Percentiles rank a stretch among this genome's conserved stretches.
Conservation (phyloP, 2,329 filamentous ascomycete species). For the Curvularia hawaiiensis region DNA sequence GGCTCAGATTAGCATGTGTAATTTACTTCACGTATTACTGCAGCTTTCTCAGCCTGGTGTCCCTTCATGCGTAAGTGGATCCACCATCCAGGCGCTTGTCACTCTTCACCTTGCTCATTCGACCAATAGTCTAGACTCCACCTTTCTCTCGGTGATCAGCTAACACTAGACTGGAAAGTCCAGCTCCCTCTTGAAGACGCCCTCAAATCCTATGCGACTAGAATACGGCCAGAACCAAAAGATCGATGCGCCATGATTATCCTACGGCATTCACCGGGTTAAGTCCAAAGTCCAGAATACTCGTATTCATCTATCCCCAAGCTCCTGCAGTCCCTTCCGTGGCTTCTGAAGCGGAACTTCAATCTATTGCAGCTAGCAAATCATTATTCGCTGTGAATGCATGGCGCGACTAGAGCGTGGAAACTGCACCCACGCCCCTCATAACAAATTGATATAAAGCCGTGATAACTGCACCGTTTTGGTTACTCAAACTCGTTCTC, state of each 20-base stretch:
- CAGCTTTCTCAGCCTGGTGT: conserved; percentile 14
- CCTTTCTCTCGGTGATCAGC: conserved; percentile 25
- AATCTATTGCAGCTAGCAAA: conserved; percentile 10
- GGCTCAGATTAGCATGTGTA: conserved; percentile 21
- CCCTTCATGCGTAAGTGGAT: conserved; percentile 25
- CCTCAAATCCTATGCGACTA: conserved; percentile 7
- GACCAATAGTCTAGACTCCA: conserved; percentile 24
- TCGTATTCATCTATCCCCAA: conserved; percentile 29
- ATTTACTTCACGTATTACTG: conserved; percentile 30
- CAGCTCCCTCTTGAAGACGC: neutral
- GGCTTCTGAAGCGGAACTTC: neutral
- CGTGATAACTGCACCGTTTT: neutral
- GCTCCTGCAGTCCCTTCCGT: neutral
- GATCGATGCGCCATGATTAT: neutral
- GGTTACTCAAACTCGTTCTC: neutral
- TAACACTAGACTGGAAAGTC: conserved; percentile 18
- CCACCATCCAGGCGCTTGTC: conserved; percentile 10
- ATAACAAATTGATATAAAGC: neutral
- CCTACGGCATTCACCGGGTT: conserved; percentile 10
- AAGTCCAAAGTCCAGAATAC: conserved; percentile 5
- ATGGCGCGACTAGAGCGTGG: neutral
- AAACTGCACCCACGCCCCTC: neutral
- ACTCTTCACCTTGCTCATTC: conserved; percentile 6
- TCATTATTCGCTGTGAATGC: neutral
- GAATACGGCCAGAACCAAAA: conserved; percentile 13